phyloP scores from a whole-genome alignment of 106 monocot genomes.

The Phalaenopsis aphrodite region DNA sequence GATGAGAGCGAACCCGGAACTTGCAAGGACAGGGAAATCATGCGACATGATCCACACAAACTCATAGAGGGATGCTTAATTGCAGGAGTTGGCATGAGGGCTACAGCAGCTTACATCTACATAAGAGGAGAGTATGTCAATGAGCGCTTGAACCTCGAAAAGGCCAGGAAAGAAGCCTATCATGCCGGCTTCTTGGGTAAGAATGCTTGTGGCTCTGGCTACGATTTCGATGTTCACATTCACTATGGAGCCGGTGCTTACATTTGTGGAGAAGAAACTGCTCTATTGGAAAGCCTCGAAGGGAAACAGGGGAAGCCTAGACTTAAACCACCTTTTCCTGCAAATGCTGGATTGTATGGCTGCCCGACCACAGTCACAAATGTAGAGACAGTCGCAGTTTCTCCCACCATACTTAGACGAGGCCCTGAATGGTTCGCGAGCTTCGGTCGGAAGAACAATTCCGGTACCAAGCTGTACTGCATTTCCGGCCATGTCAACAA shows the following conservation, averaged over 20 bases:
- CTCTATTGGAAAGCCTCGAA: conserved; percentile 70
- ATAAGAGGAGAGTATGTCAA: conserved; percentile 69
- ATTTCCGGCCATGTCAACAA: conserved; percentile 76
- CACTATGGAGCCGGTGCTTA: conserved; percentile 76
- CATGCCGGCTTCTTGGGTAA: conserved; percentile 54
- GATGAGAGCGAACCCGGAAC: conserved; percentile 79
- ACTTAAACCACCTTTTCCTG: conserved; percentile 72
- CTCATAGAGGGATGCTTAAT: conserved; percentile 67
- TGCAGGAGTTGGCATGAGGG: conserved; percentile 72
- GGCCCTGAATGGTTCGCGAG: conserved; percentile 83
- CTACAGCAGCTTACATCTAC: conserved; percentile 66
- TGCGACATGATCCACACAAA: conserved; percentile 77
- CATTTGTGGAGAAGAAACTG: conserved; percentile 74
- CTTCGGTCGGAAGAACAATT: conserved; percentile 71
- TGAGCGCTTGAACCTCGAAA: conserved; percentile 53
- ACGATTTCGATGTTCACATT: conserved; percentile 70
- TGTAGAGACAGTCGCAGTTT: conserved; percentile 70
- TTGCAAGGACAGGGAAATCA: conserved; percentile 63
- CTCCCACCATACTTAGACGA: conserved; percentile 63
- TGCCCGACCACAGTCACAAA: conserved; percentile 73
- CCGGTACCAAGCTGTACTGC: conserved; percentile 65
- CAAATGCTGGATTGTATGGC: conserved; percentile 69
- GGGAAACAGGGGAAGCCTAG: conserved; percentile 53
- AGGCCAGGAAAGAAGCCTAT: conserved; percentile 66
- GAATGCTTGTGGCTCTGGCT: conserved; percentile 75